These are phyloP conservation scores for Przewalskia tangutica DNA, from an alignment of 257 asterid species.

Conservation along the genomic window DNA sequence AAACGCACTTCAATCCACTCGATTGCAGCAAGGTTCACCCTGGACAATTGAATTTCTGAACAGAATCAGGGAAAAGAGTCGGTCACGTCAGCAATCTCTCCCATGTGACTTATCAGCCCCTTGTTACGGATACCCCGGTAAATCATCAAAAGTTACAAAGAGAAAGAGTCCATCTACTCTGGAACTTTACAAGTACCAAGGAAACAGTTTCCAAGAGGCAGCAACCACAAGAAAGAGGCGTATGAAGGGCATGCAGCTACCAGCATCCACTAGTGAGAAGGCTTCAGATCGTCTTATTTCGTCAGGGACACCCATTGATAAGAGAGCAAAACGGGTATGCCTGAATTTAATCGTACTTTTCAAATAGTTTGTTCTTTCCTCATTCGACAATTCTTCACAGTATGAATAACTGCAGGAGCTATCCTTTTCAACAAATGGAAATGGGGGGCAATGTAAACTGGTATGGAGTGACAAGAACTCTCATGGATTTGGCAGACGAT, in stretches of 20 bases:
- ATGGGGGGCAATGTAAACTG: conserved; percentile 82
- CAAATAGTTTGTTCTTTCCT: not conserved
- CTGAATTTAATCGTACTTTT: not conserved
- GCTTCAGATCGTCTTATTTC: conserved; percentile 35
- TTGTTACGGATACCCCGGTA: conserved; percentile 29
- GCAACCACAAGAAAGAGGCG: conserved; percentile 40
- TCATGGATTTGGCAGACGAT: conserved; percentile 32
- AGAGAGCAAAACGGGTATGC: conserved; percentile 73
- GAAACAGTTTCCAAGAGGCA: conserved; percentile 39
- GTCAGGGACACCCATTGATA: conserved; percentile 71
- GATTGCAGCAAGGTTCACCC: conserved; percentile 56
- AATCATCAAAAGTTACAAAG: conserved; percentile 39
- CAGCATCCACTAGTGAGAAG: conserved; percentile 33
- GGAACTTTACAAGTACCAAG: conserved; percentile 67
- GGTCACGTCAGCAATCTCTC: conserved; percentile 48
- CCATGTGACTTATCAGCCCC: conserved; percentile 48
- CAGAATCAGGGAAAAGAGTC: conserved; percentile 82
- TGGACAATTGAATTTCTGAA: conserved; percentile 89
- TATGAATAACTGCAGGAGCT: conserved; percentile 52
- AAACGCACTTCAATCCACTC: conserved; percentile 58
- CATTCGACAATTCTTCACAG: conserved; percentile 2
- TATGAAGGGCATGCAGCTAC: conserved; percentile 34
- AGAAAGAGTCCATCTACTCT: conserved; percentile 78
- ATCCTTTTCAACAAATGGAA: conserved; percentile 65
- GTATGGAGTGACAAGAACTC: conserved; percentile 56